Percentiles rank a stretch among this genome's conserved stretches.
phyloP scores from a whole-genome alignment of 192 early-diverging fungal genomes.

The Backusella luteola region DNA sequence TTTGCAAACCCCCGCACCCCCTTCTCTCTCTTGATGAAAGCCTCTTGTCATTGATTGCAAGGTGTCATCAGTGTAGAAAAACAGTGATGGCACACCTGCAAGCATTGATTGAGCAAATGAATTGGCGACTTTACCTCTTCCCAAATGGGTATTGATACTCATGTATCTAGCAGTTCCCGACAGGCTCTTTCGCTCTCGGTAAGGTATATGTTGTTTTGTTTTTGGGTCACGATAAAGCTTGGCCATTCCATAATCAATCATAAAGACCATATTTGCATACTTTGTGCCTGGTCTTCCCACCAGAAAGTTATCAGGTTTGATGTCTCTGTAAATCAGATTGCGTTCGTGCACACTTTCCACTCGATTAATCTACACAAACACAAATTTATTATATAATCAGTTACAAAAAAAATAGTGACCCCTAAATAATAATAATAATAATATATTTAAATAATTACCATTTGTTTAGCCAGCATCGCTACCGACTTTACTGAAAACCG shows the following conservation, averaged over 20 bases:
- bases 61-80: too few species aligned
- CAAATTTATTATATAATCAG: background rate
- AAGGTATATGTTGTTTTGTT: conserved; percentile 96
- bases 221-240: conserved; percentile 97
- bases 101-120: too few species aligned
- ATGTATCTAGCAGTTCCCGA: conserved; percentile 97
- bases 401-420: background rate
- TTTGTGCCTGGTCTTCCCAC: conserved; percentile 76
- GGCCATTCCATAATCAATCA: conserved; percentile 99
- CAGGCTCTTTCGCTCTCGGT: conserved; percentile 91
- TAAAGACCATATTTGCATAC: conserved; percentile 67
- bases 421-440: background rate
- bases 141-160: conserved; percentile 97
- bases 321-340: conserved; percentile 95
- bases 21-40: background rate
- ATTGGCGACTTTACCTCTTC: conserved; percentile 58
- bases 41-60: background rate
- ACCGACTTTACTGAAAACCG: conserved; percentile 91
- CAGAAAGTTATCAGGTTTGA: conserved; percentile 99
- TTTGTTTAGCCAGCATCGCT: conserved; percentile 92
- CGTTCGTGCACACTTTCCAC: conserved; percentile 93
- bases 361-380: conserved; percentile 51
- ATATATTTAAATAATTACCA: conserved; percentile 53
- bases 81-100: too few species aligned
- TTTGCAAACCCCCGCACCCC: background rate